Evolutionary conservation across 192 early-diverging fungal genomes (phyloP).

Genomic region (Coemansia sp.): DNA sequence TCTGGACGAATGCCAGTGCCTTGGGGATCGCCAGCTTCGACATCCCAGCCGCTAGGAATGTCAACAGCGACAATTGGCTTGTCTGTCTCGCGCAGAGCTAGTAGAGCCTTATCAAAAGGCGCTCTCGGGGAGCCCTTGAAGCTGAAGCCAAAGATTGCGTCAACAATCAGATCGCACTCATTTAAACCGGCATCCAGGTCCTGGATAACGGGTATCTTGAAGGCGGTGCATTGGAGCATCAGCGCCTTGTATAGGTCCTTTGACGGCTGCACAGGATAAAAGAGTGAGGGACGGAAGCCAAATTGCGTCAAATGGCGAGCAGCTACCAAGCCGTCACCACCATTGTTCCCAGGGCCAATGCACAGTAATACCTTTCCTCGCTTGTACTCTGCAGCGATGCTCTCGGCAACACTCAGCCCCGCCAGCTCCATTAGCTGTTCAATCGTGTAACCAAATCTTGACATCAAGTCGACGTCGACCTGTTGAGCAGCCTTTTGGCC

Average conservation of each 20-base stretch:
- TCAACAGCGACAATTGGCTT: conserved; percentile 74
- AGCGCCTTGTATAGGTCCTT: conserved; percentile 76
- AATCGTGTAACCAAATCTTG: conserved; percentile 79
- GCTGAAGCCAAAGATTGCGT: conserved; percentile 92
- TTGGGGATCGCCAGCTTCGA: conserved; percentile 66
- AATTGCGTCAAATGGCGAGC: conserved; percentile 89
- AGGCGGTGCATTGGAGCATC: conserved; percentile 65
- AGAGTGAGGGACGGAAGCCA: conserved; percentile 75
- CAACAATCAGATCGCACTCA: conserved; percentile 68
- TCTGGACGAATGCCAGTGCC: conserved; percentile 62
- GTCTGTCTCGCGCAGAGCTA: conserved; percentile 6
- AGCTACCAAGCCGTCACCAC: conserved; percentile 94
- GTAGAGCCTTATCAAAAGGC: conserved; percentile 58
- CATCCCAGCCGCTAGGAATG: conserved; percentile 95
- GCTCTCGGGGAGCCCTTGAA: conserved; percentile 75
- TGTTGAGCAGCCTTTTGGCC: conserved; percentile 45
- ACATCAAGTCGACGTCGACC: conserved; percentile 86
- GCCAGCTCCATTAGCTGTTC: conserved; percentile 86
- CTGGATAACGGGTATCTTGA: conserved; percentile 63
- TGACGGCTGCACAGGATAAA: conserved; percentile 74
- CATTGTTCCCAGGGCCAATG: conserved; percentile 92
- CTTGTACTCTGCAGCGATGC: conserved; percentile 69
- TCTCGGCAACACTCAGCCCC: conserved; percentile 87
- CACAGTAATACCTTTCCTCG: conserved; percentile 63
- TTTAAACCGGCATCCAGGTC: conserved; percentile 37